Percentiles rank a stretch among this genome's conserved stretches.
Evolutionary conservation across 441 rosid genomes (phyloP).

Genomic region (Hura crepitans): DNA sequence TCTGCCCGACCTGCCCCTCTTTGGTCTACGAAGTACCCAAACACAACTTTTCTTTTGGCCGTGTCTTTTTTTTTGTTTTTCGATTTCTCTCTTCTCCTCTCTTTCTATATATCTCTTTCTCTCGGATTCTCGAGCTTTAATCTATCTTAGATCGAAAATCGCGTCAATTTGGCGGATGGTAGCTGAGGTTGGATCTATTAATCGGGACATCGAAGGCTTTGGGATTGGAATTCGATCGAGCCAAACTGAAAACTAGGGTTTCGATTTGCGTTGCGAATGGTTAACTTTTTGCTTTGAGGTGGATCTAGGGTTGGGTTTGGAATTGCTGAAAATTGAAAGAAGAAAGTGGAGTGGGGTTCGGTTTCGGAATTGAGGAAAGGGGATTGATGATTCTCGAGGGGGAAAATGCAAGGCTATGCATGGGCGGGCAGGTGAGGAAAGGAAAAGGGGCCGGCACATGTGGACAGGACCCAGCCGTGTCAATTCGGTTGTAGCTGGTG

Average conservation of each 20-base stretch:
- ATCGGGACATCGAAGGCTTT: background rate
- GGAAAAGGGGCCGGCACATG: conserved; percentile 63
- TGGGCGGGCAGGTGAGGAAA: conserved; percentile 50
- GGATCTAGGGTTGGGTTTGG: conserved; percentile 23
- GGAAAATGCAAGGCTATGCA: conserved; percentile 72
- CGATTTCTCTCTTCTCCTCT: conserved; percentile 20
- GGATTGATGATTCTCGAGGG: conserved; percentile 50
- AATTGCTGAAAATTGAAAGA: conserved; percentile 9
- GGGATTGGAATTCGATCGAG: background rate
- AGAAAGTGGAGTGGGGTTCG: conserved; percentile 9
- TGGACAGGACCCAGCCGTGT: conserved; percentile 56
- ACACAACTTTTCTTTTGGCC: conserved; percentile 30
- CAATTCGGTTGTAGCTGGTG: conserved; percentile 43
- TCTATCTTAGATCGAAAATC: conserved; percentile 27
- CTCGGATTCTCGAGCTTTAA: background rate
- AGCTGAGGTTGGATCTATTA: conserved; percentile 15
- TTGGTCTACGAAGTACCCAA: conserved; percentile 34
- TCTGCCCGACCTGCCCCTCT: conserved; percentile 40
- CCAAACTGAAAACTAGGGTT: conserved; percentile 22
- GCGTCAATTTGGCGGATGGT: background rate
- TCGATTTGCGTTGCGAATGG: background rate
- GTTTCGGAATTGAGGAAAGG: conserved; percentile 12
- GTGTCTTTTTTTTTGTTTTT: conserved; percentile 19
- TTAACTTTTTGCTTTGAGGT: conserved; percentile 4
- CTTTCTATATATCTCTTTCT: conserved; percentile 6